Conservation (phyloP, 805 yeast genomes). For the Suhomyces pyralidae region DNA sequence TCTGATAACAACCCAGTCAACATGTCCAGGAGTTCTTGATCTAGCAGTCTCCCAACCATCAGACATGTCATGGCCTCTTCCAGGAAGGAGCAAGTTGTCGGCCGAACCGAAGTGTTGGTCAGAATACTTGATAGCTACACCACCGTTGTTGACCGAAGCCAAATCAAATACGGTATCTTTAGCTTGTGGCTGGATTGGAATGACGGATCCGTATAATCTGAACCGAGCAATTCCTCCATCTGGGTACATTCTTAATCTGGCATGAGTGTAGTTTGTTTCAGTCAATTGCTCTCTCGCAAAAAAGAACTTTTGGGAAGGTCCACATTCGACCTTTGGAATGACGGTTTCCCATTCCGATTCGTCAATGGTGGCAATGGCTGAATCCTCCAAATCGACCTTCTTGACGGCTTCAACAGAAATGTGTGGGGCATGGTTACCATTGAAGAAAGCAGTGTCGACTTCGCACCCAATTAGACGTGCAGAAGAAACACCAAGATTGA, state of each 20-base stretch:
- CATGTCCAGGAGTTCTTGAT: slow-evolving; percentile 78
- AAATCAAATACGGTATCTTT: slow-evolving; percentile 53
- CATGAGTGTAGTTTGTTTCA: slow-evolving; percentile 66
- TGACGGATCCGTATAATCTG: slow-evolving; percentile 80
- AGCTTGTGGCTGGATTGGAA: slow-evolving; percentile 62
- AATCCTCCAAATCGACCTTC: slow-evolving; percentile 29
- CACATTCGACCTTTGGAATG: slow-evolving; percentile 73
- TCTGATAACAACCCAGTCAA: slow-evolving; percentile 86
- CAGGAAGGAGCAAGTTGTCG: slow-evolving; percentile 85
- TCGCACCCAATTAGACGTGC: slow-evolving; percentile 82
- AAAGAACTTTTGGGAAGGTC: slow-evolving; percentile 85
- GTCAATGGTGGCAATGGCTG: slow-evolving; percentile 4
- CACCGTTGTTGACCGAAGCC: slow-evolving; percentile 84
- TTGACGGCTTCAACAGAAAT: slow-evolving; percentile 77
- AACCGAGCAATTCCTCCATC: slow-evolving; percentile 98
- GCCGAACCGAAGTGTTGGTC: slow-evolving; percentile 96
- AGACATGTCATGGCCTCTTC: slow-evolving; percentile 93
- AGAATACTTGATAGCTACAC: slow-evolving; percentile 75
- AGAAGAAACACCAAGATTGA: slow-evolving; percentile 78
- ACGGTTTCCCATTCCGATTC: slow-evolving; percentile 66
- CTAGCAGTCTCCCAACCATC: slow-evolving; percentile 98
- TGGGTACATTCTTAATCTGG: slow-evolving; percentile 87
- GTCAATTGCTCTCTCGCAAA: slow-evolving; percentile 64
- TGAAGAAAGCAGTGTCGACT: slow-evolving; percentile 89
- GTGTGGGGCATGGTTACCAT: slow-evolving; percentile 92